These are phyloP conservation scores for Coemansia guatemalensis DNA, from an alignment of 192 early-diverging fungal species.

Conservation along the genomic window DNA sequence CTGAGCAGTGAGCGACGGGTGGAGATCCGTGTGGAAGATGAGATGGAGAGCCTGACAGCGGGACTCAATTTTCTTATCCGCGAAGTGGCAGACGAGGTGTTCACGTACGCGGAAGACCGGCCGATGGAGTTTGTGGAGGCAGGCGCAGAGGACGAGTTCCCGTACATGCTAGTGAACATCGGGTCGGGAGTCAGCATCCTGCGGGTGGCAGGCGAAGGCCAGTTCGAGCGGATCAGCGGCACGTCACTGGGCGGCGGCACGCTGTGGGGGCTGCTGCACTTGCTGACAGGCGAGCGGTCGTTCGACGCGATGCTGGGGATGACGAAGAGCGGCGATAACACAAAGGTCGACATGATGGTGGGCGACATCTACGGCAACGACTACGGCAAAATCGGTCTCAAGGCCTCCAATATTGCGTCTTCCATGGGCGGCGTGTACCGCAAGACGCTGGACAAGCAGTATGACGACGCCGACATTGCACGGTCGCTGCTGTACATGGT, in stretches of 20 bases:
- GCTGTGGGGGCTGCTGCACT: slow-evolving; percentile 87
- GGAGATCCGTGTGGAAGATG: slow-evolving; percentile 81
- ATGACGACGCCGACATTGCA: slow-evolving; percentile 80
- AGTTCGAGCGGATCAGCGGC: slow-evolving; percentile 88
- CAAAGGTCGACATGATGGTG: slow-evolving; percentile 83
- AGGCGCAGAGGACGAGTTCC: slow-evolving; percentile 64
- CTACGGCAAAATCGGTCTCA: slow-evolving; percentile 91
- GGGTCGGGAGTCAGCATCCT: slow-evolving; percentile 96
- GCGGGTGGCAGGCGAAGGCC: slow-evolving; percentile 85
- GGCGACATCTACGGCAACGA: slow-evolving; percentile 94
- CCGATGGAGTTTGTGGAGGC: slow-evolving; percentile 64
- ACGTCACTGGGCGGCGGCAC: slow-evolving; percentile 93
- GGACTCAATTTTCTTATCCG: slow-evolving; percentile 91
- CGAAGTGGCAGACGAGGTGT: slow-evolving; percentile 91
- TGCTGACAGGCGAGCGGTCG: slow-evolving; percentile 83
- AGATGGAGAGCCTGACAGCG: slow-evolving; percentile 85
- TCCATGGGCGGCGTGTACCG: slow-evolving; percentile 97
- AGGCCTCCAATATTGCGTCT: slow-evolving; percentile 90
- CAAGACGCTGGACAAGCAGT: slow-evolving; percentile 65
- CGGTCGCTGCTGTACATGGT: slow-evolving; percentile 93
- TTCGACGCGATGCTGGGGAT: slow-evolving; percentile 90
- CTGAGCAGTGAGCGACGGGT: slow-evolving; percentile 69
- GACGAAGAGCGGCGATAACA: slow-evolving; percentile 89
- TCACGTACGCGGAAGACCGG: slow-evolving; percentile 82
- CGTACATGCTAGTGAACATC: slow-evolving; percentile 96